Evolutionary conservation across 2,329 filamentous ascomycete genomes (phyloP).

Genomic region (Monosporascus sp.): DNA sequence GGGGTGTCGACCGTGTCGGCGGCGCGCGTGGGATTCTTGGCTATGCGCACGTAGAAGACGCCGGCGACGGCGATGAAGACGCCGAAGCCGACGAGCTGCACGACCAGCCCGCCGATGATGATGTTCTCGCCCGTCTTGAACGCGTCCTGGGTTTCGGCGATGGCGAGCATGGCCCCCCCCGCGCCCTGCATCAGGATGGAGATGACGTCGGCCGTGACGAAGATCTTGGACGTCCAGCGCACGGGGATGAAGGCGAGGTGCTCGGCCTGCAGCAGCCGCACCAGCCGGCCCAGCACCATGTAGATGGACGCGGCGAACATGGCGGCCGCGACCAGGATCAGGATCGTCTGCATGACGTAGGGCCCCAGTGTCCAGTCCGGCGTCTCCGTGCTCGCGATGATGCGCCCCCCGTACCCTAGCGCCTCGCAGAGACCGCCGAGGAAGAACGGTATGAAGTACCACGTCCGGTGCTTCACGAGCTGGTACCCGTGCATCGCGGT

Average conservation of each 20-base stretch:
- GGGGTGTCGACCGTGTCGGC: slow-evolving; percentile 11
- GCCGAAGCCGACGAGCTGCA: slow-evolving; percentile 45
- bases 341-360: slow-evolving; percentile 15
- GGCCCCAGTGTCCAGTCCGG: slow-evolving; percentile 9
- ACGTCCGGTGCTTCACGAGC: slow-evolving; percentile 35
- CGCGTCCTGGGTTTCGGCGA: slow-evolving; percentile 17
- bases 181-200: slow-evolving; percentile 37
- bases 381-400: not conserved
- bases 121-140: slow-evolving; percentile 33
- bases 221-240: slow-evolving; percentile 37
- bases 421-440: slow-evolving; percentile 46
- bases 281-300: slow-evolving; percentile 30
- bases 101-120: slow-evolving; percentile 40
- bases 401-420: slow-evolving; percentile 3
- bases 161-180: slow-evolving; percentile 36
- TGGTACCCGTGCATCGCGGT: slow-evolving; percentile 34
- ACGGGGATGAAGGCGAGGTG: slow-evolving; percentile 4
- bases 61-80: slow-evolving; percentile 41
- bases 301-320: slow-evolving; percentile 30
- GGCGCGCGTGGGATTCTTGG: slow-evolving; percentile 21
- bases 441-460: slow-evolving; percentile 48
- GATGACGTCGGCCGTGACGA: slow-evolving; percentile 40
- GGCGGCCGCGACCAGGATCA: slow-evolving; percentile 14
- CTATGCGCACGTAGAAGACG: slow-evolving; percentile 41
- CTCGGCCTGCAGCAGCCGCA: slow-evolving; percentile 16